A percentile compares a stretch with the other conserved stretches of the same genome.
Conservation (phyloP, 305 asterid genomes). For the Solanum hybrid region DNA sequence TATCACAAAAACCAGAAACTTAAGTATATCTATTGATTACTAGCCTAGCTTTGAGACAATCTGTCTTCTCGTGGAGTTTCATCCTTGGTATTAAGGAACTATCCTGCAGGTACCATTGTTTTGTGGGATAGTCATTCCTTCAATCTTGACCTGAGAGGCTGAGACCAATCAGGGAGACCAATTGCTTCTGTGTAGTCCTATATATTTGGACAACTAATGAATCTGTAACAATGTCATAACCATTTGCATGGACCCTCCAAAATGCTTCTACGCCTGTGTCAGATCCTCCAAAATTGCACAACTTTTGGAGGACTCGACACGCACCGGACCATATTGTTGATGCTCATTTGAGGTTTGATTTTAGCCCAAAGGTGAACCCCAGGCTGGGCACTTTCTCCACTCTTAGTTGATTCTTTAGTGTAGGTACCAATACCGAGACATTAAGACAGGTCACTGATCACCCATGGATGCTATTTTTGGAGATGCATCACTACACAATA, state of each 20-base stretch:
- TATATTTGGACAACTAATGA: background rate
- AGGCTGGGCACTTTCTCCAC: background rate
- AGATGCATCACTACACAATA: background rate
- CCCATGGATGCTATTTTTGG: background rate
- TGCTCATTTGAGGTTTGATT: background rate
- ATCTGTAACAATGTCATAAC: background rate
- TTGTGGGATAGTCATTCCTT: background rate
- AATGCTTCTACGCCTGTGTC: background rate
- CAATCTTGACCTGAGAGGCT: background rate
- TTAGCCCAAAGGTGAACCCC: background rate
- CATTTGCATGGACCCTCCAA: background rate
- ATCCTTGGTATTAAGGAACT: background rate
- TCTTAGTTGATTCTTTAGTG: background rate
- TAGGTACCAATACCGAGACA: background rate
- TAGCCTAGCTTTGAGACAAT: background rate
- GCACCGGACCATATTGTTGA: background rate
- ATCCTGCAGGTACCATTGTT: background rate
- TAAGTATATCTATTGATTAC: background rate
- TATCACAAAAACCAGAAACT: background rate
- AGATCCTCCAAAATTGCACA: background rate
- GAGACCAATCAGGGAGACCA: background rate
- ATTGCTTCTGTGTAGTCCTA: background rate
- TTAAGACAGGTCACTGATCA: background rate
- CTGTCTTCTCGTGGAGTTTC: background rate
- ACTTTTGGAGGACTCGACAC: background rate